A percentile compares a stretch with the other conserved stretches of the same genome.
Evolutionary conservation across 1,284 basidiomycete species (phyloP).

Genomic region (Austroboletus niveus): DNA sequence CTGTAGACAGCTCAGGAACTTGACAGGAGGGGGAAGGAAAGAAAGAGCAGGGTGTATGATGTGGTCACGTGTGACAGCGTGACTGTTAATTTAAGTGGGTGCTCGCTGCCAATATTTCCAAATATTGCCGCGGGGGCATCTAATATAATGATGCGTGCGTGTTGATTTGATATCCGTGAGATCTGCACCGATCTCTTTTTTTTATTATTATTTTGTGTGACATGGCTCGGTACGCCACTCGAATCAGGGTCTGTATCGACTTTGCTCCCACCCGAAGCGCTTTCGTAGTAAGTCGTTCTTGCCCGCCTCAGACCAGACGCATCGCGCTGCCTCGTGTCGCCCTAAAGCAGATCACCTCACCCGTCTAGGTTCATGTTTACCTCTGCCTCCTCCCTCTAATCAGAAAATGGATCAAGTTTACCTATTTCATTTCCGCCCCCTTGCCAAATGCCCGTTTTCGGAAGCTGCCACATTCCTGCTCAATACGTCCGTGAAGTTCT

Average conservation of each 20-base stretch:
- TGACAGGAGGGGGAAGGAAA: neutral
- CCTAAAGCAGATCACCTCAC: slow-evolving; percentile 17
- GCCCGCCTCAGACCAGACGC: slow-evolving; percentile 1
- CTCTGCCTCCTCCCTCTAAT: slow-evolving; percentile 4
- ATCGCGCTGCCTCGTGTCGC: slow-evolving; percentile 19
- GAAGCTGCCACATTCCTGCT: slow-evolving; percentile 7
- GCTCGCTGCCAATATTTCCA: slow-evolving; percentile 18
- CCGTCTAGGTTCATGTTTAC: slow-evolving; percentile 7
- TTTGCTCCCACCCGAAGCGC: slow-evolving; percentile 9
- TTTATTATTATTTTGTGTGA: neutral
- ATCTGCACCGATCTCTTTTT: slow-evolving; percentile 9
- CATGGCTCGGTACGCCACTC: slow-evolving; percentile 10
- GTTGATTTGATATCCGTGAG: slow-evolving; percentile 13
- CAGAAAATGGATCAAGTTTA: slow-evolving; percentile 19
- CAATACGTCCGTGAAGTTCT: slow-evolving; percentile 25
- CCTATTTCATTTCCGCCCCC: slow-evolving; percentile 32
- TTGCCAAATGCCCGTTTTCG: slow-evolving; percentile 18
- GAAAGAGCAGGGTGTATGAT: neutral
- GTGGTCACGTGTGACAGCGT: slow-evolving; percentile 20
- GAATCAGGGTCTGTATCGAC: neutral
- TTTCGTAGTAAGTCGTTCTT: neutral
- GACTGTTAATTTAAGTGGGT: slow-evolving; percentile 7
- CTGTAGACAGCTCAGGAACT: slow-evolving; percentile 7
- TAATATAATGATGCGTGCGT: slow-evolving; percentile 3
- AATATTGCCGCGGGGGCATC: slow-evolving; percentile 17